Conservation (phyloP, 2,329 filamentous ascomycete genomes). For the Colletotrichum eleusines region DNA sequence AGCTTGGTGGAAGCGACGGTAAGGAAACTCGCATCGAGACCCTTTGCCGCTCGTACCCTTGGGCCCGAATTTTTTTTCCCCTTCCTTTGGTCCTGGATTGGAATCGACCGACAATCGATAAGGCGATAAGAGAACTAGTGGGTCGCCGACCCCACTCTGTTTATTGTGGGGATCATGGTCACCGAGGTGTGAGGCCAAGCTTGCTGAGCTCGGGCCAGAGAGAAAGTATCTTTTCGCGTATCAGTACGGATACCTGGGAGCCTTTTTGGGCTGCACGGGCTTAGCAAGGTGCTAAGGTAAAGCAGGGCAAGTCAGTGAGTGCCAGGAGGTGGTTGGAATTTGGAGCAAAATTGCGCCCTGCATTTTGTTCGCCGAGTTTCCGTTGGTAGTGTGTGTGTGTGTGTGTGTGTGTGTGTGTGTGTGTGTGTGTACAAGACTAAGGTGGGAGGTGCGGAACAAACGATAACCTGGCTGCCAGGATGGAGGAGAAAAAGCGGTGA, state of each 20-base stretch:
- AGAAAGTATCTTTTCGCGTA: slow-evolving; percentile 2
- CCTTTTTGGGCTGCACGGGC: slow-evolving; percentile 22
- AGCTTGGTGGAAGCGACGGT: slow-evolving; percentile 20
- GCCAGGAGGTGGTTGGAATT: slow-evolving; percentile 21
- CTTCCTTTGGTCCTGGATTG: slow-evolving; percentile 13
- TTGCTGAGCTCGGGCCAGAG: background rate
- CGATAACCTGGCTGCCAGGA: background rate
- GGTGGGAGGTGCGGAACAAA: background rate
- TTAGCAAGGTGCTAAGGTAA: background rate
- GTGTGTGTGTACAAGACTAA: slow-evolving; percentile 1
- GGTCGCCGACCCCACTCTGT: background rate
- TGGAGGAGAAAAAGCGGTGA: slow-evolving; percentile 21
- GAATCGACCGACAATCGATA: slow-evolving; percentile 35
- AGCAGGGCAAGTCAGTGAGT: background rate
- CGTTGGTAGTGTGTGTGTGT: no score
- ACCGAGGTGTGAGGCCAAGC: slow-evolving; percentile 33
- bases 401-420: no score
- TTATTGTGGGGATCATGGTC: background rate
- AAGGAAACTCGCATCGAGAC: slow-evolving; percentile 12
- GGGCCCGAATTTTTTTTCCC: slow-evolving; percentile 34
- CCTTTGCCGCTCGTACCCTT: slow-evolving; percentile 17
- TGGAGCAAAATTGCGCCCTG: slow-evolving; percentile 12
- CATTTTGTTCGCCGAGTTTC: slow-evolving; percentile 17
- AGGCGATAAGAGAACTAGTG: slow-evolving; percentile 12
- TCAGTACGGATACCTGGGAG: background rate